Percentiles rank a stretch among this genome's conserved stretches.
These are phyloP conservation scores for Trichoderma sp. DNA, from an alignment of 2,329 filamentous ascomycete genomes.

Conservation along the genomic window DNA sequence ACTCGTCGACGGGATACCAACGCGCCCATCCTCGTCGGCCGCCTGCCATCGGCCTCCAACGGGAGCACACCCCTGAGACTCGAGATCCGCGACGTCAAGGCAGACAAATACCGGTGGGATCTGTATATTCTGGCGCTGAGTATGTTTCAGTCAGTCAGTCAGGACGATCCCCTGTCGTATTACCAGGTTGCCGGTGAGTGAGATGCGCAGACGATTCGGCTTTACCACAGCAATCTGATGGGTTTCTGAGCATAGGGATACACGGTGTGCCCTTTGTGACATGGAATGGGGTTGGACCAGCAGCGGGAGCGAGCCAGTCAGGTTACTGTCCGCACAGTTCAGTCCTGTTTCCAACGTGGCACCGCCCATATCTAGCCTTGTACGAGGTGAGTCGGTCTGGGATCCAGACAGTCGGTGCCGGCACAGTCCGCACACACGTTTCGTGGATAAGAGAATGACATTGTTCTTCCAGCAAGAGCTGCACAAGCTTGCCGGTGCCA, in stretches of 20 bases:
- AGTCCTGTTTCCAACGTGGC: slow-evolving; percentile 78
- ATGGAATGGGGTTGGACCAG: slow-evolving; percentile 56
- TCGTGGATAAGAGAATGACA: slow-evolving; percentile 26
- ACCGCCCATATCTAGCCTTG: slow-evolving; percentile 73
- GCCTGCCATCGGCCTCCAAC: slow-evolving; percentile 45
- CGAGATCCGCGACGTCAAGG: slow-evolving; percentile 68
- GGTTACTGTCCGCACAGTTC: slow-evolving; percentile 81
- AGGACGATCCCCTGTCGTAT: slow-evolving; percentile 67
- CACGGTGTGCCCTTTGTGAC: slow-evolving; percentile 71
- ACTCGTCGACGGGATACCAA: slow-evolving; percentile 46
- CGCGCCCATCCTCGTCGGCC: slow-evolving; percentile 47
- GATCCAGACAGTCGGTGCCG: no score
- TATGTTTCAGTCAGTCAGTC: slow-evolving; percentile 69
- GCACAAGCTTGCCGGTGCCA: slow-evolving; percentile 43
- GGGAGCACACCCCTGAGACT: slow-evolving; percentile 53
- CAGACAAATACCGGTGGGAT: slow-evolving; percentile 69
- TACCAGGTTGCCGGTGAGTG: slow-evolving; percentile 74
- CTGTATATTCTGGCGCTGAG: slow-evolving; percentile 75
- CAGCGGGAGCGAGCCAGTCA: slow-evolving; percentile 54
- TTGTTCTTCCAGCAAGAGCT: slow-evolving; percentile 41
- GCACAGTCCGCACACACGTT: no score
- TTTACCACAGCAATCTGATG: background rate
- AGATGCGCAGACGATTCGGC: background rate
- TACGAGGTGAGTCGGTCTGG: slow-evolving; percentile 51
- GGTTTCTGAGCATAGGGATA: slow-evolving; percentile 58